A percentile compares a stretch with the other conserved stretches of the same genome.
phyloP scores from a whole-genome alignment of 1,139 yeast genomes.

The Blastobotrys niveus region DNA sequence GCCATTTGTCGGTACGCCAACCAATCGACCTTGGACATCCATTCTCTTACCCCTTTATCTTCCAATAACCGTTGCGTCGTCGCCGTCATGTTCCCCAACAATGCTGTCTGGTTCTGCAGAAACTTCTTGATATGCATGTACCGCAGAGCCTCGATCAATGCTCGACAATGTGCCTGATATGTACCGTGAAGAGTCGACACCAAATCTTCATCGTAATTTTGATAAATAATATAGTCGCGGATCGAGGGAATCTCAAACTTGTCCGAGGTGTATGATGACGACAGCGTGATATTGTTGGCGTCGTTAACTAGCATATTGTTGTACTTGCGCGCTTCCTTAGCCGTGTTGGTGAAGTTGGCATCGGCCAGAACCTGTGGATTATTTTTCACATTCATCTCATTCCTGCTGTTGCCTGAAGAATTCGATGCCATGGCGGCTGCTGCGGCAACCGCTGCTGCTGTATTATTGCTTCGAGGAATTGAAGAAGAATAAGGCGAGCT shows the following conservation, averaged over 20 bases:
- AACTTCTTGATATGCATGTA: slow-evolving; percentile 62
- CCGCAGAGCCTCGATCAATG: slow-evolving; percentile 59
- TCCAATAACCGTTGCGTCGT: slow-evolving; percentile 60
- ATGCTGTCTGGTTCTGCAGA: slow-evolving; percentile 48
- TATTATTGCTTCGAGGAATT: not conserved
- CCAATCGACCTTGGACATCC: slow-evolving; percentile 66
- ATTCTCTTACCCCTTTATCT: slow-evolving; percentile 46
- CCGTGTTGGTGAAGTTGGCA: slow-evolving; percentile 7
- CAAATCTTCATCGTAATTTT: slow-evolving; percentile 46
- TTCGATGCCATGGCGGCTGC: slow-evolving; percentile 7
- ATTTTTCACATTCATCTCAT: slow-evolving; percentile 1
- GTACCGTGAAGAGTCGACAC: slow-evolving; percentile 56
- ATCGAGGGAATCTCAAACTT: slow-evolving; percentile 47
- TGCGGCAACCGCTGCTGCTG: slow-evolving; percentile 11
- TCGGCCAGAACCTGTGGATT: slow-evolving; percentile 1
- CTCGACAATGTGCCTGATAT: slow-evolving; percentile 58
- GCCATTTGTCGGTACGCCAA: slow-evolving; percentile 55
- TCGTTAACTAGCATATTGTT: slow-evolving; percentile 19
- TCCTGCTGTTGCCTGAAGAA: slow-evolving; percentile 3
- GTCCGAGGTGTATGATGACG: slow-evolving; percentile 21
- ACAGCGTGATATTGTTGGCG: slow-evolving; percentile 21
- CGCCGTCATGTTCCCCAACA: slow-evolving; percentile 55
- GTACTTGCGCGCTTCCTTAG: slow-evolving; percentile 10
- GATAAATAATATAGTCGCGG: slow-evolving; percentile 39
- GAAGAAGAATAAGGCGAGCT: not conserved